Conservation (phyloP, 352 stramenopile genomes). For the Pythium guiyangense region DNA sequence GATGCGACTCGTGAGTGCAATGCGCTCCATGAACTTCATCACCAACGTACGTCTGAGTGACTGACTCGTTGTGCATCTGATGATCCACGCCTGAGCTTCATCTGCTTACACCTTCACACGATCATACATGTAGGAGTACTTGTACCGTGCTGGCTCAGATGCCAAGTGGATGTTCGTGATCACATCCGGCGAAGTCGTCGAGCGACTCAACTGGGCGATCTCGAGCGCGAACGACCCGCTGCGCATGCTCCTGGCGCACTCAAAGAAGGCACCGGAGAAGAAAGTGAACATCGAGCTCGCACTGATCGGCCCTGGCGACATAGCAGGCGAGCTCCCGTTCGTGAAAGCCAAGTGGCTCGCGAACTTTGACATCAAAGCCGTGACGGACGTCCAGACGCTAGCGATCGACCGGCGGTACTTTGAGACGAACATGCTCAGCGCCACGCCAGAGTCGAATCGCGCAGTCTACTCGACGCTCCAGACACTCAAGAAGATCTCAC, state of each 20-base stretch:
- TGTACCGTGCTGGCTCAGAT: constrained; percentile 57
- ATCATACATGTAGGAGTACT: constrained; percentile 39
- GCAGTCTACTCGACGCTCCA: constrained; percentile 33
- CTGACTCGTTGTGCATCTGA: background rate
- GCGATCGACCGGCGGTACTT: constrained; percentile 60
- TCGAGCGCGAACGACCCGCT: constrained; percentile 18
- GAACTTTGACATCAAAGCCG: constrained; percentile 62
- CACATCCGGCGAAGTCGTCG: constrained; percentile 58
- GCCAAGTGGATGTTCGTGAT: constrained; percentile 77
- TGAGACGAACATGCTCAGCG: constrained; percentile 48
- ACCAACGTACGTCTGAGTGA: constrained; percentile 37
- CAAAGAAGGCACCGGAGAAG: constrained; percentile 40
- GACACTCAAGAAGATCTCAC: constrained; percentile 39
- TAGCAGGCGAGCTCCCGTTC: constrained; percentile 59
- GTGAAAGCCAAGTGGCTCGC: constrained; percentile 41
- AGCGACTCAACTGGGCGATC: constrained; percentile 49
- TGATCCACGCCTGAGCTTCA: background rate
- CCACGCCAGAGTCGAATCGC: constrained; percentile 35
- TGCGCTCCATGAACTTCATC: constrained; percentile 56
- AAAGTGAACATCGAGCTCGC: constrained; percentile 71
- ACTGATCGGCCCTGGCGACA: constrained; percentile 51
- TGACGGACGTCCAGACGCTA: constrained; percentile 58
- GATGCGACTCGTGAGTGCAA: constrained; percentile 67
- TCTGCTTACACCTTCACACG: background rate
- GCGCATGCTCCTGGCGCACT: constrained; percentile 21